Conservation (phyloP, 768 basidiomycete species). For the Boletellus sp. region DNA sequence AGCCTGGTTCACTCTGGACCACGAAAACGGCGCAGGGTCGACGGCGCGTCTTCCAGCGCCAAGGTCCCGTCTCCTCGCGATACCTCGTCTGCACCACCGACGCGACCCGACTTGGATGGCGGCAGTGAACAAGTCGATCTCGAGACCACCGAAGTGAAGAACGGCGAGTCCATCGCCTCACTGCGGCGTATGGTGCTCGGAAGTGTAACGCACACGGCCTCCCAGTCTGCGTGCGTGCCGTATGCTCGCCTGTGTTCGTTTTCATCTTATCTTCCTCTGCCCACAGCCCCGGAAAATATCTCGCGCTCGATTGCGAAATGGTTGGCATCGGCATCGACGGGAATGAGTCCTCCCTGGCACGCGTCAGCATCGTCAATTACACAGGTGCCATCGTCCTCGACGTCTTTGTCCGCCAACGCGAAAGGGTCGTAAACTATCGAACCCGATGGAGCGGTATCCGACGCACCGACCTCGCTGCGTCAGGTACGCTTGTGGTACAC, state of each 20-base stretch:
- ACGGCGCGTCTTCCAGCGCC: background rate
- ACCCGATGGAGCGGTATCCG: slow-evolving; percentile 88
- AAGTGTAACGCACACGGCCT: slow-evolving; percentile 35
- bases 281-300: slow-evolving; percentile 63
- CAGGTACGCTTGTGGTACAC: slow-evolving; percentile 31
- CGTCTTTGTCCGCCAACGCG: slow-evolving; percentile 80
- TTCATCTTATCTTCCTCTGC: slow-evolving; percentile 5
- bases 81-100: slow-evolving; percentile 2
- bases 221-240: slow-evolving; percentile 45
- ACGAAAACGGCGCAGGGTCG: slow-evolving; percentile 20
- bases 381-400: slow-evolving; percentile 78
- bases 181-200: slow-evolving; percentile 56
- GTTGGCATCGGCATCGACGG: slow-evolving; percentile 90
- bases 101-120: background rate
- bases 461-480: slow-evolving; percentile 65
- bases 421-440: slow-evolving; percentile 88
- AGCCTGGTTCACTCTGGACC: slow-evolving; percentile 10
- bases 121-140: slow-evolving; percentile 14
- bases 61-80: slow-evolving; percentile 1
- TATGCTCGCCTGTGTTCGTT: background rate
- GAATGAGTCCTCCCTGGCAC: slow-evolving; percentile 77
- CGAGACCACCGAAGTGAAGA: slow-evolving; percentile 33
- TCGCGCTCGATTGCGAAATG: slow-evolving; percentile 97
- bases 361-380: slow-evolving; percentile 88
- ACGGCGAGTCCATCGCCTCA: slow-evolving; percentile 44